These are phyloP conservation scores for Coprinellus micaceus DNA, from an alignment of 768 basidiomycete genomes.

Conservation along the genomic window DNA sequence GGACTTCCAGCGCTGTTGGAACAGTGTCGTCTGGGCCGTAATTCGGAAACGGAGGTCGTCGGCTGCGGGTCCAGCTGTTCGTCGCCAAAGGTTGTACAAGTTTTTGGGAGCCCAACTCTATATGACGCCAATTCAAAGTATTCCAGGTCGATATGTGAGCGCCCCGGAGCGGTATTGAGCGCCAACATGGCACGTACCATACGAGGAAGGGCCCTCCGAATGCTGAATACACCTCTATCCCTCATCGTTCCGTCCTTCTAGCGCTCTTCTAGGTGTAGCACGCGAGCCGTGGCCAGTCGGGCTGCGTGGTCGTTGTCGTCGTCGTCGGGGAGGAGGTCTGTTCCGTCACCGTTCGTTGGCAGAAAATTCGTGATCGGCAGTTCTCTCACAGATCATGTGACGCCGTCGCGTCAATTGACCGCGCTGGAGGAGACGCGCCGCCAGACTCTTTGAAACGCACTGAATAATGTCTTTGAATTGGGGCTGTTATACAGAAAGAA, in stretches of 20 bases:
- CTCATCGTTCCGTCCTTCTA: constrained; percentile 30
- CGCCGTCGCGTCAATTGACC: not conserved
- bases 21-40: constrained; percentile 57
- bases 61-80: constrained; percentile 52
- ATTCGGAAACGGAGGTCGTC: constrained; percentile 56
- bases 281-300: not conserved
- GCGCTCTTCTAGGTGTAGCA: not conserved
- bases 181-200: constrained; percentile 75
- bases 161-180: too few relatives aligned
- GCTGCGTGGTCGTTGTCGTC: not conserved
- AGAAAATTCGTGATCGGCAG: not conserved
- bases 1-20: constrained; percentile 87
- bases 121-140: not conserved
- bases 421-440: not conserved
- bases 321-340: not conserved
- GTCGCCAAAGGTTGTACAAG: constrained; percentile 84
- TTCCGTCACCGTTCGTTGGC: not conserved
- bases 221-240: constrained; percentile 33
- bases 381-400: not conserved
- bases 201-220: constrained; percentile 63
- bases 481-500: too few relatives aligned
- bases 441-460: too few relatives aligned
- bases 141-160: too few relatives aligned
- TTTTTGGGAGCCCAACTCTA: constrained; percentile 90
- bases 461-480: not conserved